Evolutionary conservation across 179 eudicot genomes (phyloP), one percentile per base, ranked within the genome.

Genomic region (Gypsophila paniculata): DNA sequence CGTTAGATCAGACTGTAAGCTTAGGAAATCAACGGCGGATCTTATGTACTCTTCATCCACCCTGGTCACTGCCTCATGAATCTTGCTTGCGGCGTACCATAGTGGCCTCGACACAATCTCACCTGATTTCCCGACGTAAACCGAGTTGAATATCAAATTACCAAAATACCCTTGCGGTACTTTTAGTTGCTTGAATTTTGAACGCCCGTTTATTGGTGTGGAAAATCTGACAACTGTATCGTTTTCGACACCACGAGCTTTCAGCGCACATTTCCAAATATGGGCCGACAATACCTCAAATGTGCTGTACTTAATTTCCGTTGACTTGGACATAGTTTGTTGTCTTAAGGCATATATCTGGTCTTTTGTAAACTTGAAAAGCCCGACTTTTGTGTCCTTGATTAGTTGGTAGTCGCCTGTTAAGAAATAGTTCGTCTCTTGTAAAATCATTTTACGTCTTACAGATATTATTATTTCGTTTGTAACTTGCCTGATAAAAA

Each of bases 21-120:
- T 85, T 14, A 87, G 69, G 82, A 75, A 83, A 68, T 85, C 87
- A 6, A 85, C 48, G 4, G 84, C 82, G 0, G 88, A 87, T 78
- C 79, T 68, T n/a, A 85, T 60, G 61, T 82, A 85, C 21, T 85
- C 85, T 1, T 51, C 51, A 22, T 74, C 57, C 18, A 72, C 70
- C 61, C 48, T 73, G 8, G 34, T 63, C 13, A 80, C 64, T 4
- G 86, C 74, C 6, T 74, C 69, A 11, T 80, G 82, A 65, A 82
- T 77, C 70, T 44, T 52, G 15, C 69, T 61, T 3, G 82, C 86
- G 0, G 79, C 61, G 36, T 75, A 71, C 69, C 76, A 29, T 46
- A 79, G 19, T 2, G 84, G 85, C 22, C 58, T 79, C 13, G 65
- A 60, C 53, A 44, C 44, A 23, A 86, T 69, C 8, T 84, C 86